Percentiles rank a stretch among this genome's conserved stretches.
Evolutionary conservation across 805 yeast genomes (phyloP).

Genomic region (Blastobotrys attinorum): DNA sequence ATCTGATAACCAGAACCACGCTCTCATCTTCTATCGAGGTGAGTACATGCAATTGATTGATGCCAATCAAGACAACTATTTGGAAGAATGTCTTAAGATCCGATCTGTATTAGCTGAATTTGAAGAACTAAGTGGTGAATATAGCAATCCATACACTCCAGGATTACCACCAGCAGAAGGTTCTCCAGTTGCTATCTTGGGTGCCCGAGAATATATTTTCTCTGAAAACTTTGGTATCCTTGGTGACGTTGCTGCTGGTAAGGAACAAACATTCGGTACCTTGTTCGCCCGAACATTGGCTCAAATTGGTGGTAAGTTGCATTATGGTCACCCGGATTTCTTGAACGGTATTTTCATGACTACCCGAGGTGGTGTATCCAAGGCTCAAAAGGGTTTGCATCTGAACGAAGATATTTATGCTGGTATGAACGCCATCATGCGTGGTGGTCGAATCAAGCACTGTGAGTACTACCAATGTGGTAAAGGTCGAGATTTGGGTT

Average conservation of each 20-base stretch:
- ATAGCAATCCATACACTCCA: constrained; percentile 50
- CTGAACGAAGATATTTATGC: constrained; percentile 82
- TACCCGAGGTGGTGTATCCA: constrained; percentile 81
- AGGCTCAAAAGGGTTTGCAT: constrained; percentile 76
- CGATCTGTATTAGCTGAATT: constrained; percentile 70
- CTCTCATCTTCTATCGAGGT: constrained; percentile 68
- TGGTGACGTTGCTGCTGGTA: constrained; percentile 84
- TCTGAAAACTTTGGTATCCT: constrained; percentile 75
- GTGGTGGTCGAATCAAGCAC: constrained; percentile 81
- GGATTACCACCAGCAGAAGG: constrained; percentile 30
- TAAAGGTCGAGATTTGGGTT: constrained; percentile 79
- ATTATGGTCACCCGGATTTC: constrained; percentile 84
- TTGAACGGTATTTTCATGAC: constrained; percentile 69
- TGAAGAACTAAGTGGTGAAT: constrained; percentile 43
- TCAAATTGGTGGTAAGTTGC: constrained; percentile 73
- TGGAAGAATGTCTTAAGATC: constrained; percentile 75
- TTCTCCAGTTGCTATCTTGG: constrained; percentile 72
- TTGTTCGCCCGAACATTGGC: constrained; percentile 77
- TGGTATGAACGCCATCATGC: constrained; percentile 68
- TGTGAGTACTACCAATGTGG: constrained; percentile 83
- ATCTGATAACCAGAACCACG: constrained; percentile 75
- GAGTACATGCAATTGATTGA: constrained; percentile 75
- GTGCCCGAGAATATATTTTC: constrained; percentile 77
- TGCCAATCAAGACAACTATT: constrained; percentile 77
- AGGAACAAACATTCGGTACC: constrained; percentile 83